Evolutionary conservation across 163 green algal species (phyloP), one percentile per base, ranked within the genome.

Genomic region (Chlorella variabilis): DNA sequence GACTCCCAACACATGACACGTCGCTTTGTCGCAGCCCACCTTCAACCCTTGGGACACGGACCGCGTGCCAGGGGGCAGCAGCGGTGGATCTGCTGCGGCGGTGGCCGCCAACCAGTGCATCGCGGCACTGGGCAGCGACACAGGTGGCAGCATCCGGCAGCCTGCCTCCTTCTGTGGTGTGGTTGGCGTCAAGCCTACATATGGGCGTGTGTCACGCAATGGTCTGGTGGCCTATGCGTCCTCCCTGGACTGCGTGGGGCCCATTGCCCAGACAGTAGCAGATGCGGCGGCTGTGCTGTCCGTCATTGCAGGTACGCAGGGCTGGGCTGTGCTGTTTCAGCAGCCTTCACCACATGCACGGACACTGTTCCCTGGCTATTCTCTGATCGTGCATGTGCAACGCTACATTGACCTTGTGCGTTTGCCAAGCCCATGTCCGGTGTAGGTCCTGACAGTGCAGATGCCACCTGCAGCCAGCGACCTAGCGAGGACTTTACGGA

Each of bases 181-280:
- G 1, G 95, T 99, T 18, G 97, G 97, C 13, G 70, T 99, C 23
- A 99, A 99, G 88, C 97, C 97, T 9, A 99, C 92, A 1, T 99
- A 99, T 78, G 97, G 97, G 1, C 89, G 91, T 0, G 91, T 99
- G 15, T 97, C 92, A 1, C 89, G 97, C 15, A 95, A 94, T 77
- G 97, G 97, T n/a, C 85, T 99, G 41, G 90, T 99, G 25, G 91
- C 95, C 0, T 99, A 99, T 81, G 96, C 91, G 2, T 98, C 92
- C 2, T 98, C 92, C 25, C 88, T 99, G 41, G 97, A 99, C 84
- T 86, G 69, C n/a, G 91, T 99, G 18, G 97, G 97, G 0, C 92
- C 93, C 27, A 82, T 99, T 71, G 87, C 92, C 1, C 39, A 31
- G 56, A 95, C 41, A 34, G 97, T 99, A 41, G 90, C 95, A 63